These are phyloP conservation scores for Ophiocordyceps camponoti-rufipedis DNA, from an alignment of 2,329 filamentous ascomycete genomes.

Conservation along the genomic window DNA sequence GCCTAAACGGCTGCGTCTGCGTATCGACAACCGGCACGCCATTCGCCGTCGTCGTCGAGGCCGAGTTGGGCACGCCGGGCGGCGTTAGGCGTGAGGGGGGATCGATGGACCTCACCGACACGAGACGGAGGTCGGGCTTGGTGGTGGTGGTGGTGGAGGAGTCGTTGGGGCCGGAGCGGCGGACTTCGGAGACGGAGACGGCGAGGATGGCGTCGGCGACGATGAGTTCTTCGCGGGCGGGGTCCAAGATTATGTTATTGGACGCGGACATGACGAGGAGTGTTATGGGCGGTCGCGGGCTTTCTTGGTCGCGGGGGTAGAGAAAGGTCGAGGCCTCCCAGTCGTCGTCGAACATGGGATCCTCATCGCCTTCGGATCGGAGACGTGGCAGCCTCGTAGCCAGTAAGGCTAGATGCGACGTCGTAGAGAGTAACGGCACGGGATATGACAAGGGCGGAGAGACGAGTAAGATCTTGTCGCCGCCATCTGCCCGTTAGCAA, in stretches of 20 bases:
- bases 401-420: constrained; percentile 82
- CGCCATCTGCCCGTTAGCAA: no score
- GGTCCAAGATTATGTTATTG: constrained; percentile 85
- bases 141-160: constrained; percentile 22
- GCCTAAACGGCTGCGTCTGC: constrained; percentile 14
- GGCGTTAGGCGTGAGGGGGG: constrained; percentile 56
- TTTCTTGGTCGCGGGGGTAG: constrained; percentile 37
- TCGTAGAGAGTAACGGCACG: constrained; percentile 78
- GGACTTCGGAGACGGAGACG: constrained; percentile 50
- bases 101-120: constrained; percentile 56
- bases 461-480: constrained; percentile 62
- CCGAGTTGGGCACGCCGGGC: constrained; percentile 47
- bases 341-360: constrained; percentile 95
- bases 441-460: constrained; percentile 89
- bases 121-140: constrained; percentile 33
- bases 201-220: constrained; percentile 83
- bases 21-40: constrained; percentile 8
- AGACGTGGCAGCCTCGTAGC: constrained; percentile 69
- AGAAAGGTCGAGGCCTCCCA: constrained; percentile 72
- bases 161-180: constrained; percentile 17
- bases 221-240: constrained; percentile 74
- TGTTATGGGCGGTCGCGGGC: constrained; percentile 60
- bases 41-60: constrained; percentile 37
- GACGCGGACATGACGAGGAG: constrained; percentile 77
- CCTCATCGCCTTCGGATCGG: constrained; percentile 81